A percentile compares a stretch with the other conserved stretches of the same genome.
Evolutionary conservation across 2,329 filamentous ascomycete species (phyloP).

Genomic region (Trichoderma breve): DNA sequence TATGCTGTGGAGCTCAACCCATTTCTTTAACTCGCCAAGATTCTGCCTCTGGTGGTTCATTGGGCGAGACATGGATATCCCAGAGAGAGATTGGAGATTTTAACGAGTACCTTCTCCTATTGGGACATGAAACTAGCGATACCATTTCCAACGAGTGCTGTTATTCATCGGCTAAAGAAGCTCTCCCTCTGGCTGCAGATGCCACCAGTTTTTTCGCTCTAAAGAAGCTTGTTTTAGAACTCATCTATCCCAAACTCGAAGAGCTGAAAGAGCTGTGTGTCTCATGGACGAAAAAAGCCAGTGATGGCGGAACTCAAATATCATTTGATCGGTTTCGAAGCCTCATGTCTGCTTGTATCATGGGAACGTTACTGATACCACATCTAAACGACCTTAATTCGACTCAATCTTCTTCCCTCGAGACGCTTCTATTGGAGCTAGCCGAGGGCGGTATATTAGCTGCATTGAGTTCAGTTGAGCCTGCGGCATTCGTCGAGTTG

Average conservation of each 20-base stretch:
- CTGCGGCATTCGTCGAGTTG: slow-evolving; percentile 45
- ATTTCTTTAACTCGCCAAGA: slow-evolving; percentile 33
- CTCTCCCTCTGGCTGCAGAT: slow-evolving; percentile 30
- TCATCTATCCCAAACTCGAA: slow-evolving; percentile 52
- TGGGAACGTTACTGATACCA: slow-evolving; percentile 46
- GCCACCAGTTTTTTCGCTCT: slow-evolving; percentile 39
- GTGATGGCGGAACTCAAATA: slow-evolving; percentile 48
- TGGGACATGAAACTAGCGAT: slow-evolving; percentile 35
- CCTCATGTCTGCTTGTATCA: slow-evolving; percentile 48
- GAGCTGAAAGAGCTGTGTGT: slow-evolving; percentile 47
- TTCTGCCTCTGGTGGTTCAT: slow-evolving; percentile 45
- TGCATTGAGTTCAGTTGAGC: slow-evolving; percentile 45
- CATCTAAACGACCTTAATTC: slow-evolving; percentile 48
- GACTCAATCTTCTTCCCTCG: slow-evolving; percentile 48
- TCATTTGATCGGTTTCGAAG: slow-evolving; percentile 54
- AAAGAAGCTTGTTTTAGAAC: slow-evolving; percentile 52
- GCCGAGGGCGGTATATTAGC: slow-evolving; percentile 41
- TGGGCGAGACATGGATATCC: slow-evolving; percentile 49
- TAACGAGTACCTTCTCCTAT: slow-evolving; percentile 55
- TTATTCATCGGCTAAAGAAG: slow-evolving; percentile 13
- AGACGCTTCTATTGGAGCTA: slow-evolving; percentile 42
- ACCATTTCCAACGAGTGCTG: background rate
- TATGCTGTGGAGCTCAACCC: slow-evolving; percentile 58
- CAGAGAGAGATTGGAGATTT: slow-evolving; percentile 44
- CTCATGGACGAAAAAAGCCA: slow-evolving; percentile 46